Percentiles rank a stretch among this genome's conserved stretches.
These are phyloP conservation scores for Combretum micranthum DNA, from an alignment of 345 rosid species.

Conservation along the genomic window DNA sequence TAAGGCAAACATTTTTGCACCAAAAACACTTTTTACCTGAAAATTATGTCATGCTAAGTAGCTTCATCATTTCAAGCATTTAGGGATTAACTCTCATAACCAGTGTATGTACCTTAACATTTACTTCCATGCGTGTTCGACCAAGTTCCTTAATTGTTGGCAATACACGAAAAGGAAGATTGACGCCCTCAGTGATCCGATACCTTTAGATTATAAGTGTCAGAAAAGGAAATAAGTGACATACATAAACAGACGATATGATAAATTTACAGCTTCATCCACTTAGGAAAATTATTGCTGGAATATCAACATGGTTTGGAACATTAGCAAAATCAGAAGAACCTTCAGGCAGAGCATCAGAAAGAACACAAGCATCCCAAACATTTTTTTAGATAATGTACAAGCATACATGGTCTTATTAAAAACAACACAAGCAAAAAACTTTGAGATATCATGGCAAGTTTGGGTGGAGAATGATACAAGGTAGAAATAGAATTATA, in stretches of 20 bases:
- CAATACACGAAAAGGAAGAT: slow-evolving; percentile 93
- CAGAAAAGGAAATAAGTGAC: too few species aligned
- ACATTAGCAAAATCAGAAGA: neutral
- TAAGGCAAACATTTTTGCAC: slow-evolving; percentile 98
- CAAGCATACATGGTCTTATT: too few species aligned
- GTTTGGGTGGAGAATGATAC: too few species aligned
- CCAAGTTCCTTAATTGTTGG: slow-evolving; percentile 99
- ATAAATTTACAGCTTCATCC: too few species aligned
- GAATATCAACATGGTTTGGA: too few species aligned
- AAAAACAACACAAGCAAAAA: too few species aligned
- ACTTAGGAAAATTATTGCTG: too few species aligned
- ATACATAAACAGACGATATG: too few species aligned
- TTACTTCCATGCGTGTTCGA: slow-evolving; percentile 99
- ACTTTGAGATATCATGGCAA: too few species aligned
- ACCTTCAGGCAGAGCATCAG: neutral
- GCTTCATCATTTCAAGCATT: slow-evolving; percentile 13
- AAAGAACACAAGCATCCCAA: neutral
- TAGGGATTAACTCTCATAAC: slow-evolving; percentile 9
- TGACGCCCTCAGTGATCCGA: slow-evolving; percentile 97
- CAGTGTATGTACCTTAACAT: slow-evolving; percentile 66
- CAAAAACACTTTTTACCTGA: slow-evolving; percentile 99
- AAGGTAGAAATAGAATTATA: too few species aligned
- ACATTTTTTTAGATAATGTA: too few species aligned
- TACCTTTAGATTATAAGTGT: slow-evolving; percentile 37
- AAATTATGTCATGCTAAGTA: slow-evolving; percentile 15